Evolutionary conservation across 139 green algal species (phyloP), one percentile per base, ranked within the genome.

Genomic region (Micromonas commoda): DNA sequence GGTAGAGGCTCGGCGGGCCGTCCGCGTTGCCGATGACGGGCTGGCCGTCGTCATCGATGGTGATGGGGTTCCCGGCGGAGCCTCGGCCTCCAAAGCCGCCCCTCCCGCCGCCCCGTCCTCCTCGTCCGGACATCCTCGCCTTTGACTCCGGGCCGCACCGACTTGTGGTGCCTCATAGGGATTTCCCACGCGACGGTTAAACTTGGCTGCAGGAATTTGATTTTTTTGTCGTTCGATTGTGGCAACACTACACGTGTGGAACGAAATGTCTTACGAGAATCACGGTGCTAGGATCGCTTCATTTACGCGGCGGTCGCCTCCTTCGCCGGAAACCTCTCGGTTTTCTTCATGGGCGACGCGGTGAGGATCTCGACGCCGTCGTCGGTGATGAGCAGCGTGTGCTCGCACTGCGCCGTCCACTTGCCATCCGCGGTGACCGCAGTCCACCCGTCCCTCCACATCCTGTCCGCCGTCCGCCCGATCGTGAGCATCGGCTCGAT

Each of bases 401-500:
- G 94, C 89, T 98, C 94, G 76, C 88, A 93, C 86, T 98, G 94
- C 13, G 95, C 94, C 23, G 87, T 85, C 69, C 96, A 83, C 16
- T 84, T 84, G n/a, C 92, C 91, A 83, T 99, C 94, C 23, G 75
- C 76, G 0, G 93, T 97, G 13, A 96, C 90, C 0, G 87, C 89
- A 23, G 96, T 99, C 96, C 96, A 99, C 20, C 92, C 80, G 78
- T 99, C 96, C 26, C 69, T 69, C 72, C 72, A 78, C 54, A 71
- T 71, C 32, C 34, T 68, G 2, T 78, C 72, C 20, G 26, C 53
- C 57, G 72, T 78, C 2, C 24, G 23, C 19, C 72, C 72, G 33
- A 78, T 68, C 20, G 72, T 90, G 20, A 99, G 86, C 81, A 98
- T 98, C 28, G 95, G 95, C 87, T 99, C 95, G n/a, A 99, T 98